Evolutionary conservation across 148 eudicot species (phyloP).

Genomic region (Vaccinium myrtillus): DNA sequence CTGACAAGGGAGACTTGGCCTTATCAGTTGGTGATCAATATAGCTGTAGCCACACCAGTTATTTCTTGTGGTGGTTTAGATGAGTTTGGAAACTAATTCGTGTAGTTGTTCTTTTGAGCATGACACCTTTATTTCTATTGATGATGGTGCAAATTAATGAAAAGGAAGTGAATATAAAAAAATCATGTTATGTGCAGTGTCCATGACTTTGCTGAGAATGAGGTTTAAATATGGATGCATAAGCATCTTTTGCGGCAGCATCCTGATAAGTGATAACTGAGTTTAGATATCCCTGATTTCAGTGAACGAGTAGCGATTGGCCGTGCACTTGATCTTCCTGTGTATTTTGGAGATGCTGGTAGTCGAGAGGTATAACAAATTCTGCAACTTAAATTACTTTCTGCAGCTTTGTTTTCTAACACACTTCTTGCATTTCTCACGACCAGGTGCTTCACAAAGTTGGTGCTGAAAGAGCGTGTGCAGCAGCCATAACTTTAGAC

Average conservation of each 20-base stretch:
- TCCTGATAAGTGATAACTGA: not conserved
- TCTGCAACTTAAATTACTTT: conserved; percentile 18
- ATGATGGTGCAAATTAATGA: not conserved
- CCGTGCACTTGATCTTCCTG: conserved; percentile 97
- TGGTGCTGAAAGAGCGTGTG: conserved; percentile 93
- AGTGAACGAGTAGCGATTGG: conserved; percentile 92
- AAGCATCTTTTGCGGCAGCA: not conserved
- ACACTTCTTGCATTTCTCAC: conserved; percentile 14
- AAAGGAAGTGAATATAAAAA: not conserved
- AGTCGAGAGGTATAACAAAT: conserved; percentile 77
- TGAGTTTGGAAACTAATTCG: not conserved
- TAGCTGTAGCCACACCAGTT: not conserved
- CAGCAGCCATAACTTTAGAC: conserved; percentile 88
- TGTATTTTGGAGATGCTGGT: conserved; percentile 96
- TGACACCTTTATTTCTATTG: not conserved
- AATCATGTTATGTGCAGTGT: too few relatives aligned
- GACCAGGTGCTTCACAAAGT: conserved; percentile 84
- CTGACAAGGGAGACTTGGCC: not conserved
- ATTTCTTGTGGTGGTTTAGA: not conserved
- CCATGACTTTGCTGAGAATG: not conserved
- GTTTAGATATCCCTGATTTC: conserved; percentile 15
- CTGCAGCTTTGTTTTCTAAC: conserved; percentile 20
- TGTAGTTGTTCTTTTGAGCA: not conserved
- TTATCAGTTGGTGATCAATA: not conserved
- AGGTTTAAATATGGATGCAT: not conserved